Conservation (phyloP, 352 stramenopile species). For the Thraustochytrium striatum region DNA sequence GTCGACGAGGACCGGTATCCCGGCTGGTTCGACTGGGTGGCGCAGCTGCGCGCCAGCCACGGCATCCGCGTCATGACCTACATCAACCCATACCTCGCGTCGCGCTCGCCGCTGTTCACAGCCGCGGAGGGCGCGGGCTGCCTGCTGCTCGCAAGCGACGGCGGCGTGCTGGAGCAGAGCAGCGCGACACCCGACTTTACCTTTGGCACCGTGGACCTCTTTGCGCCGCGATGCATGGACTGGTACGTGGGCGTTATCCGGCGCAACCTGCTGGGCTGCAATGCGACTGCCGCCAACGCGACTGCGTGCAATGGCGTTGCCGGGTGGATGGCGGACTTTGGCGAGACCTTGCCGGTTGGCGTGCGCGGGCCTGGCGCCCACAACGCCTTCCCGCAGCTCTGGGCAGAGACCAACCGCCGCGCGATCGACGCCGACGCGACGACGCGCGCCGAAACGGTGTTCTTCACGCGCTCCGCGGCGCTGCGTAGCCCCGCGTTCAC, state of each 20-base stretch:
- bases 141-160: neutral
- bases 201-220: constrained; percentile 57
- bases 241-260: constrained; percentile 58
- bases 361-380: constrained; percentile 46
- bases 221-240: constrained; percentile 50
- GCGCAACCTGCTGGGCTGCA: constrained; percentile 48
- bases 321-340: constrained; percentile 61
- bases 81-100: constrained; percentile 44
- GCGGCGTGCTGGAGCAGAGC: neutral
- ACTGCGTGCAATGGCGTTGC: constrained; percentile 34
- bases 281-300: neutral
- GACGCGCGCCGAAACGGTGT: constrained; percentile 43
- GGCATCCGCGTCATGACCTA: constrained; percentile 48
- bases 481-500: constrained; percentile 47
- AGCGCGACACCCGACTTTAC: constrained; percentile 38
- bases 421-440: constrained; percentile 5
- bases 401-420: constrained; percentile 49
- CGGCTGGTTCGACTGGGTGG: constrained; percentile 42
- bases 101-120: neutral
- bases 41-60: constrained; percentile 4
- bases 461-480: constrained; percentile 57
- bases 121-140: neutral
- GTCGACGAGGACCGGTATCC: constrained; percentile 55
- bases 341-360: constrained; percentile 59
- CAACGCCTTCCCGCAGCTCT: constrained; percentile 53